Conservation (phyloP, 108 stramenopile genomes). For the Seminavis robusta region DNA sequence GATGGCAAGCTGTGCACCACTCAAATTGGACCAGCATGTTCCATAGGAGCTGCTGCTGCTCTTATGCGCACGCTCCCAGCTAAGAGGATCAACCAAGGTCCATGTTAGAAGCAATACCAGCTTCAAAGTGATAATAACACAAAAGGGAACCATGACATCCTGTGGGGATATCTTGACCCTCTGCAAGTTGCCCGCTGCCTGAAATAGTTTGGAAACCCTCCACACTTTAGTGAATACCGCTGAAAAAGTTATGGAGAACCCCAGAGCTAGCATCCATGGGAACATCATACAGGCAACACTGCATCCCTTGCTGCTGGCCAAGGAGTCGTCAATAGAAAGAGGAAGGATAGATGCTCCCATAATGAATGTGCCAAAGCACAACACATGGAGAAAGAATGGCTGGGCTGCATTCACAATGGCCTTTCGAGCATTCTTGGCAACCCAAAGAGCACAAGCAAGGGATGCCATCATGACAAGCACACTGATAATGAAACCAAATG, state of each 20-base stretch:
- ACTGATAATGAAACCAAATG: too few species aligned
- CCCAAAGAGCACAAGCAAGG: too few species aligned
- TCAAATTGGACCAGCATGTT: too few species aligned
- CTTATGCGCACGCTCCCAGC: too few species aligned
- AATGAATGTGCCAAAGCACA: slow-evolving; percentile 53
- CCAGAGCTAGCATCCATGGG: slow-evolving; percentile 37
- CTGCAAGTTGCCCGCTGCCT: slow-evolving; percentile 21
- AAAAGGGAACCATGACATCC: slow-evolving; percentile 30
- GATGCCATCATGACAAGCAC: too few species aligned
- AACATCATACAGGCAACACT: slow-evolving; percentile 15
- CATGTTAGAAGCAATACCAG: slow-evolving; percentile 18
- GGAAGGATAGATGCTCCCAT: slow-evolving; percentile 45
- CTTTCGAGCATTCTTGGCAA: too few species aligned
- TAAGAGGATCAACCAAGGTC: slow-evolving; percentile 22
- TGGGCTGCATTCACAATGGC: too few species aligned
- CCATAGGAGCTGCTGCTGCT: too few species aligned
- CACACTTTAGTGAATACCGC: slow-evolving; percentile 55
- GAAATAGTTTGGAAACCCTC: too few species aligned
- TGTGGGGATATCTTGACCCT: slow-evolving; percentile 11
- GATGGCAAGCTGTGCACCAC: too few species aligned
- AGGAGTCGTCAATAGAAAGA: slow-evolving; percentile 33
- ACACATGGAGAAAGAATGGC: slow-evolving; percentile 43
- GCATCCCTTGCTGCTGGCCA: background rate
- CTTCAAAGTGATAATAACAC: slow-evolving; percentile 21
- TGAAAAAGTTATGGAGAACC: slow-evolving; percentile 42